These are phyloP conservation scores for Leccinellum albellum DNA, from an alignment of 768 basidiomycete species.

Conservation along the genomic window DNA sequence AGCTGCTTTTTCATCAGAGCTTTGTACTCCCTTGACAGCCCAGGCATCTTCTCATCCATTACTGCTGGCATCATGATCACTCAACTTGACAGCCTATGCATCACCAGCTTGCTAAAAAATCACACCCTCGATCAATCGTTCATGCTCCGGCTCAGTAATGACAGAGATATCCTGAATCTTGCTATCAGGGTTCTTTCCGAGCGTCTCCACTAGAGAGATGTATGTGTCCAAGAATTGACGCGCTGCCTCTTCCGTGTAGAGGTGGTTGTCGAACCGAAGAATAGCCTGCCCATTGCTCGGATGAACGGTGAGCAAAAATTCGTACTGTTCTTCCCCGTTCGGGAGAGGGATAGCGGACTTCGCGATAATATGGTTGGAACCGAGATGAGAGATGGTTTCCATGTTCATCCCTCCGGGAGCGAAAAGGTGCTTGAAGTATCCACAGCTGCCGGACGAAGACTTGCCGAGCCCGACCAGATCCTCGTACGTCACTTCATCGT, in stretches of 20 bases:
- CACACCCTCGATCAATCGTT: no score
- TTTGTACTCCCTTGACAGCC: no score
- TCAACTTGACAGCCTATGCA: no score
- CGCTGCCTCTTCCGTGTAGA: slow-evolving; percentile 26
- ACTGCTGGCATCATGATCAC: no score
- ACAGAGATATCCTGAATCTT: slow-evolving; percentile 19
- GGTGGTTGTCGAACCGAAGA: slow-evolving; percentile 28
- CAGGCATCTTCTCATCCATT: no score
- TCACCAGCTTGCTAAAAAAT: no score
- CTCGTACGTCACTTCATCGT: slow-evolving; percentile 31
- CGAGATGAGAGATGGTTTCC: slow-evolving; percentile 23
- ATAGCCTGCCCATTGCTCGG: slow-evolving; percentile 22
- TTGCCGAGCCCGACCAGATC: slow-evolving; percentile 28
- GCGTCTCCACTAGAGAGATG: slow-evolving; percentile 25
- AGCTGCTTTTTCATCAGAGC: no score
- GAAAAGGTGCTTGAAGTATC: slow-evolving; percentile 32
- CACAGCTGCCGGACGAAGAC: slow-evolving; percentile 19
- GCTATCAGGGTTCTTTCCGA: slow-evolving; percentile 10
- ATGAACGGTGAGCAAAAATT: slow-evolving; percentile 24
- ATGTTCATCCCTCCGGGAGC: slow-evolving; percentile 11
- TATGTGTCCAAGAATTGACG: slow-evolving; percentile 31
- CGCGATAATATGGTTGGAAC: slow-evolving; percentile 10
- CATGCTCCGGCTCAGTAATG: slow-evolving; percentile 11
- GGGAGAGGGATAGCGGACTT: slow-evolving; percentile 22
- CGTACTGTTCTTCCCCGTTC: slow-evolving; percentile 27